Percentiles rank a stretch among this genome's conserved stretches.
phyloP scores from a whole-genome alignment of 2,329 filamentous ascomycete genomes.

The Fusarium pseudonygamai region DNA sequence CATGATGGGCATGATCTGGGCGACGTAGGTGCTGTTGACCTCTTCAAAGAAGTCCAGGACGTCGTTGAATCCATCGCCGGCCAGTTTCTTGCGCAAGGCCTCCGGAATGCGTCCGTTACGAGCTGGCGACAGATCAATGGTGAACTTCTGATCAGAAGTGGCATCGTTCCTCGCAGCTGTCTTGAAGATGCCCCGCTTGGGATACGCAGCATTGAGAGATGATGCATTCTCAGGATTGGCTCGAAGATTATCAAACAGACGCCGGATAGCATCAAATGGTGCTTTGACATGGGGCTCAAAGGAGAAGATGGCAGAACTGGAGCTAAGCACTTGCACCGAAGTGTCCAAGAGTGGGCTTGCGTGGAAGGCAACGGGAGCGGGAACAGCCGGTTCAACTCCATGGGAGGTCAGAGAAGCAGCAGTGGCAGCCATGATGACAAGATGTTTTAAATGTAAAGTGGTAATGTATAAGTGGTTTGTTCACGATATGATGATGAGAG shows the following conservation, averaged over 20 bases:
- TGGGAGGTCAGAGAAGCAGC: not conserved
- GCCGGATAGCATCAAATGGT: not conserved
- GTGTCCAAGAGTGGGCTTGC: not conserved
- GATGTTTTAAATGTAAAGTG: not conserved
- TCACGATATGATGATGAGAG: not conserved
- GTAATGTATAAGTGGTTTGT: not conserved
- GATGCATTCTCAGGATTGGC: not conserved
- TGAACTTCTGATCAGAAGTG: not conserved
- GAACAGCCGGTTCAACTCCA: no score
- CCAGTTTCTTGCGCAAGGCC: not conserved
- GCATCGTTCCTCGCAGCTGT: not conserved
- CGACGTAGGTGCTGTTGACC: not conserved
- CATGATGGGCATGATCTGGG: not conserved
- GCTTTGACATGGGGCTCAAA: not conserved
- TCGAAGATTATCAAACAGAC: not conserved
- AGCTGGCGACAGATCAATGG: not conserved
- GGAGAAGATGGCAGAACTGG: not conserved
- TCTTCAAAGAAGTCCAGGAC: not conserved
- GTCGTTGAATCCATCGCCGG: not conserved
- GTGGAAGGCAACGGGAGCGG: not conserved
- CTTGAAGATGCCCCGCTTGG: not conserved
- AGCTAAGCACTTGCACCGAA: not conserved
- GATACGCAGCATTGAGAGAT: not conserved
- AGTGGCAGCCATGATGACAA: not conserved
- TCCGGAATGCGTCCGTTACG: not conserved